These are phyloP conservation scores for Vitis rupestris DNA, from an alignment of 164 flowering plant genomes.

Conservation along the genomic window DNA sequence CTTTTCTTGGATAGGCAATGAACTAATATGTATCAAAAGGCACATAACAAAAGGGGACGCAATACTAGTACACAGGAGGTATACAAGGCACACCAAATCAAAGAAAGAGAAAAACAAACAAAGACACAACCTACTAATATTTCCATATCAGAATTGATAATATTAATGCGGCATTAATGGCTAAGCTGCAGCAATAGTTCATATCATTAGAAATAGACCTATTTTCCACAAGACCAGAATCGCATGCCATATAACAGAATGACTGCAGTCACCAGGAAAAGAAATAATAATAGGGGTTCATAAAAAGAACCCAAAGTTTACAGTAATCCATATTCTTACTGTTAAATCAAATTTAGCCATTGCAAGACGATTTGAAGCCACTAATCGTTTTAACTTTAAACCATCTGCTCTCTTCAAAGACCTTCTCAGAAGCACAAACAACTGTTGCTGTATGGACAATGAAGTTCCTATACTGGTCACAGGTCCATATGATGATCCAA, in stretches of 20 bases:
- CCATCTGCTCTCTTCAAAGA: slow-evolving; percentile 84
- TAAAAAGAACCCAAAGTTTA: background rate
- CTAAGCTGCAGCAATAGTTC: too few relatives aligned
- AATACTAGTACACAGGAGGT: too few relatives aligned
- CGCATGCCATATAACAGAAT: background rate
- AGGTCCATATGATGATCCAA: slow-evolving; percentile 74
- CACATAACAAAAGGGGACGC: too few relatives aligned
- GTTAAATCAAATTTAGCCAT: slow-evolving; percentile 82
- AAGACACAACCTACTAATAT: too few relatives aligned
- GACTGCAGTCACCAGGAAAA: background rate
- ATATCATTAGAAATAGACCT: too few relatives aligned
- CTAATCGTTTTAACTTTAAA: slow-evolving; percentile 69
- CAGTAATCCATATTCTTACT: slow-evolving; percentile 31
- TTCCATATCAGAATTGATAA: too few relatives aligned
- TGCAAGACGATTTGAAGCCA: slow-evolving; percentile 84
- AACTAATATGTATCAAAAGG: too few relatives aligned
- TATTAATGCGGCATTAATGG: too few relatives aligned
- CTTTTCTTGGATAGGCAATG: too few relatives aligned
- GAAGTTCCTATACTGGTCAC: slow-evolving; percentile 55
- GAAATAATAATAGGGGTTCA: background rate
- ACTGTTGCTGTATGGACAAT: slow-evolving; percentile 72
- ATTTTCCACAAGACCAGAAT: too few relatives aligned
- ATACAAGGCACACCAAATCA: too few relatives aligned
- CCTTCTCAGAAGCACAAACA: slow-evolving; percentile 72
- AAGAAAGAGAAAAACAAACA: too few relatives aligned